These are phyloP conservation scores for Hypomyces rosellus DNA, from an alignment of 2,329 filamentous ascomycete genomes.

Conservation along the genomic window DNA sequence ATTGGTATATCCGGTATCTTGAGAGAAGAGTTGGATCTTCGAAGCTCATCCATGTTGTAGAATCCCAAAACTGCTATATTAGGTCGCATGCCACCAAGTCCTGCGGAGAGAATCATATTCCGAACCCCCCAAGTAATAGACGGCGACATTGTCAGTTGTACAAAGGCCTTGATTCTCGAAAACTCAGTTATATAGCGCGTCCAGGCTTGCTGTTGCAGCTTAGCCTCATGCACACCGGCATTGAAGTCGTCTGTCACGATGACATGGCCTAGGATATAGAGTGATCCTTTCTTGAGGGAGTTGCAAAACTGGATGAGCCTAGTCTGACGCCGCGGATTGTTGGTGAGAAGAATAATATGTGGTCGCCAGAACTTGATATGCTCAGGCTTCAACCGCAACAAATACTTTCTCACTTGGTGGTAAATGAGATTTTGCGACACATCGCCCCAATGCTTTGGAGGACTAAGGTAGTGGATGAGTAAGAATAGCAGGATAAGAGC, in stretches of 20 bases:
- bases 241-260: slow-evolving; percentile 81
- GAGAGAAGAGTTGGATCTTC: slow-evolving; percentile 50
- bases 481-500: slow-evolving; percentile 72
- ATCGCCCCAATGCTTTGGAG: slow-evolving; percentile 84
- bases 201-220: slow-evolving; percentile 75
- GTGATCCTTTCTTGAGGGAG: slow-evolving; percentile 76
- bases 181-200: slow-evolving; percentile 77
- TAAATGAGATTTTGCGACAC: slow-evolving; percentile 88
- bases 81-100: slow-evolving; percentile 79
- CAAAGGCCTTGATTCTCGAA: slow-evolving; percentile 81
- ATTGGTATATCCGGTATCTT: slow-evolving; percentile 47
- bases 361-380: slow-evolving; percentile 94
- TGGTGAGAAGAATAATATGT: slow-evolving; percentile 78
- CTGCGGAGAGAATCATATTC: slow-evolving; percentile 75
- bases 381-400: slow-evolving; percentile 75
- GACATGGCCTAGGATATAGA: slow-evolving; percentile 83
- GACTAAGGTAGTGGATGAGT: slow-evolving; percentile 77
- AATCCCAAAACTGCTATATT: slow-evolving; percentile 80
- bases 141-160: slow-evolving; percentile 79
- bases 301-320: slow-evolving; percentile 88
- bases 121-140: slow-evolving; percentile 78
- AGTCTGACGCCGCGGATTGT: slow-evolving; percentile 74
- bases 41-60: slow-evolving; percentile 72
- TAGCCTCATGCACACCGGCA: slow-evolving; percentile 71
- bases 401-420: slow-evolving; percentile 76